These are phyloP conservation scores for Candida smagusa DNA, from an alignment of 1,139 yeast species.

Conservation along the genomic window DNA sequence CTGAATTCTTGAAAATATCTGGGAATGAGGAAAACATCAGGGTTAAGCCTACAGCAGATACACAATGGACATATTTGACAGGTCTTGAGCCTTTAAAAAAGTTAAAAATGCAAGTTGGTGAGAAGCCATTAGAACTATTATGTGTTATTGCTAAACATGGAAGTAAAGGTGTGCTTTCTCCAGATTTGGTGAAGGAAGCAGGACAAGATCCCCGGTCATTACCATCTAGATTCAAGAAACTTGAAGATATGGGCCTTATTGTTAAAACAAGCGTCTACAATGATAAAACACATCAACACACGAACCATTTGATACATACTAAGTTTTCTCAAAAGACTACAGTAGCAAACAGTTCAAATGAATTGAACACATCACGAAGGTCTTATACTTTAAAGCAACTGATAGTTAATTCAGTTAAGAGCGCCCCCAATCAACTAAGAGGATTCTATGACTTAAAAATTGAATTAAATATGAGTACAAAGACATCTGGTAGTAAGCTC, in stretches of 20 bases:
- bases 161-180: slow-evolving; percentile 54
- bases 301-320: slow-evolving; percentile 46
- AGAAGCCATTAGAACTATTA: slow-evolving; percentile 38
- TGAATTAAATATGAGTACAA: slow-evolving; percentile 55
- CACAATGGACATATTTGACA: slow-evolving; percentile 42
- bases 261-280: slow-evolving; percentile 38
- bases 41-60: slow-evolving; percentile 34
- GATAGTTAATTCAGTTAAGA: slow-evolving; percentile 54
- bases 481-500: slow-evolving; percentile 41
- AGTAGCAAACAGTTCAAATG: slow-evolving; percentile 8
- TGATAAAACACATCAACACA: slow-evolving; percentile 42
- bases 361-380: slow-evolving; percentile 29
- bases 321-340: slow-evolving; percentile 25
- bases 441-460: slow-evolving; percentile 62
- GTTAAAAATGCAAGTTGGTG: slow-evolving; percentile 34
- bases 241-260: slow-evolving; percentile 49
- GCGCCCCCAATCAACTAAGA: slow-evolving; percentile 67
- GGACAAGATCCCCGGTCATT: slow-evolving; percentile 73
- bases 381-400: slow-evolving; percentile 26
- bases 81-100: slow-evolving; percentile 35
- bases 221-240: slow-evolving; percentile 55
- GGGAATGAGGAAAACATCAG: slow-evolving; percentile 17
- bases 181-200: slow-evolving; percentile 52
- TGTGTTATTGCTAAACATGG: slow-evolving; percentile 55
- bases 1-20: slow-evolving; percentile 16